A percentile compares a stretch with the other conserved stretches of the same genome.
Conservation (phyloP, 441 rosid species). For the Populus hybrid region DNA sequence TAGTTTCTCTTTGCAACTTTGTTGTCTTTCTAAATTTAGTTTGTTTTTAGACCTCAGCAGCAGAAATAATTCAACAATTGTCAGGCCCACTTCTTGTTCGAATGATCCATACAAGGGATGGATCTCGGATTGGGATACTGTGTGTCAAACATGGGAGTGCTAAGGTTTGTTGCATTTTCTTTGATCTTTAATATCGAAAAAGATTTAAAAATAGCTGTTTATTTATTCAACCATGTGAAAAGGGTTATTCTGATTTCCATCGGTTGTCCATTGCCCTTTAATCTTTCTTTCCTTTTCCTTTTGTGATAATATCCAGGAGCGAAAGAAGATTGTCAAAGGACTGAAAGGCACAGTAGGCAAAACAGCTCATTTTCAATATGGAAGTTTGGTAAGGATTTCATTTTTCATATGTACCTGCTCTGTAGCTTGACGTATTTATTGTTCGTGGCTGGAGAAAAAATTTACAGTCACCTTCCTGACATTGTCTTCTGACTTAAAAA, state of each 20-base stretch:
- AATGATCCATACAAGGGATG: slow-evolving; percentile 95
- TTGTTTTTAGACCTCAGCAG: slow-evolving; percentile 66
- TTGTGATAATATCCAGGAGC: slow-evolving; percentile 45
- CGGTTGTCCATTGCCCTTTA: slow-evolving; percentile 6
- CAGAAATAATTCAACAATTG: slow-evolving; percentile 70
- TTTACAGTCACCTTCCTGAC: not conserved
- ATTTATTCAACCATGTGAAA: slow-evolving; percentile 7
- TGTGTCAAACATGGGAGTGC: slow-evolving; percentile 93
- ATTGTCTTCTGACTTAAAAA: not conserved
- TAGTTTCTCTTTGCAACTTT: not conserved
- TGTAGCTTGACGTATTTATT: too few species aligned
- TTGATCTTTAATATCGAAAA: not conserved
- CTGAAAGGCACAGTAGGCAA: slow-evolving; percentile 66
- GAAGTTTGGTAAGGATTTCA: slow-evolving; percentile 60
- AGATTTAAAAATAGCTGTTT: not conserved
- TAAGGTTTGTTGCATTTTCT: slow-evolving; percentile 51
- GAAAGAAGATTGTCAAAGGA: slow-evolving; percentile 87
- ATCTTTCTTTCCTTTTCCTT: not conserved
- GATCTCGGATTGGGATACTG: slow-evolving; percentile 78
- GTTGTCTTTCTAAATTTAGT: slow-evolving; percentile 21
- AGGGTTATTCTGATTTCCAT: not conserved
- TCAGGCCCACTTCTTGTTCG: slow-evolving; percentile 81
- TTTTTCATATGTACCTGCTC: not conserved
- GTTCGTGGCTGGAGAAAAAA: not conserved
- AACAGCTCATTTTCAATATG: slow-evolving; percentile 70